Evolutionary conservation across 805 yeast genomes (phyloP).

Genomic region (Schizosaccharomyces octosporus): DNA sequence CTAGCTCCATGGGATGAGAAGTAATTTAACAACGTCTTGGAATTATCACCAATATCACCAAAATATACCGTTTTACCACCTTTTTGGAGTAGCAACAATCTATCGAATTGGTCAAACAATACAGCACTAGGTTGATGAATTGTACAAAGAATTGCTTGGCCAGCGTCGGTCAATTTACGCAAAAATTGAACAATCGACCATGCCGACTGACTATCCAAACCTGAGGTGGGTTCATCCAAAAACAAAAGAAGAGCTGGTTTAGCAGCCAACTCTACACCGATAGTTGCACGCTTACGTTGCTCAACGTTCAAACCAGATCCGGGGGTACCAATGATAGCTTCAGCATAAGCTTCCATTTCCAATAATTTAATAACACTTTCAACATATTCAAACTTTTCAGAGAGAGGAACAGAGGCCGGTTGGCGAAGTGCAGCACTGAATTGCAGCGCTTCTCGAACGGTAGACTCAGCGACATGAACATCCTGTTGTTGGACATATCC

Average conservation of each 20-base stretch:
- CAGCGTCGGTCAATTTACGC: constrained; percentile 42
- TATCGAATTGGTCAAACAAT: constrained; percentile 40
- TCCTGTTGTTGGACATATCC: constrained; percentile 71
- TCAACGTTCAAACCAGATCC: constrained; percentile 52
- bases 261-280: constrained; percentile 50
- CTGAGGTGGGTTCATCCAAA: constrained; percentile 52
- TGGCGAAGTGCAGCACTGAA: constrained; percentile 55
- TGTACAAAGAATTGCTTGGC: constrained; percentile 54
- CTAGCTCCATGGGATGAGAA: constrained; percentile 54
- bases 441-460: constrained; percentile 50
- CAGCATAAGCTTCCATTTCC: constrained; percentile 47
- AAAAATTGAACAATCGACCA: constrained; percentile 47
- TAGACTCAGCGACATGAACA: constrained; percentile 39
- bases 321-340: constrained; percentile 55
- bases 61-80: constrained; percentile 68
- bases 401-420: constrained; percentile 28
- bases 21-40: constrained; percentile 31
- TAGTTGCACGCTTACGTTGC: constrained; percentile 41
- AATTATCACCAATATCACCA: constrained; percentile 53
- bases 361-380: constrained; percentile 40
- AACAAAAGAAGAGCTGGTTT: constrained; percentile 36
- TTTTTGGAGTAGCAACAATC: constrained; percentile 37
- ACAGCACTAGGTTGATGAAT: constrained; percentile 61
- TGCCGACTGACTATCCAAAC: constrained; percentile 36
- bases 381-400: constrained; percentile 42